Percentiles rank a stretch among this genome's conserved stretches.
phyloP scores from a whole-genome alignment of 1,284 basidiomycete genomes.

The Ceratobasidium sp. region DNA sequence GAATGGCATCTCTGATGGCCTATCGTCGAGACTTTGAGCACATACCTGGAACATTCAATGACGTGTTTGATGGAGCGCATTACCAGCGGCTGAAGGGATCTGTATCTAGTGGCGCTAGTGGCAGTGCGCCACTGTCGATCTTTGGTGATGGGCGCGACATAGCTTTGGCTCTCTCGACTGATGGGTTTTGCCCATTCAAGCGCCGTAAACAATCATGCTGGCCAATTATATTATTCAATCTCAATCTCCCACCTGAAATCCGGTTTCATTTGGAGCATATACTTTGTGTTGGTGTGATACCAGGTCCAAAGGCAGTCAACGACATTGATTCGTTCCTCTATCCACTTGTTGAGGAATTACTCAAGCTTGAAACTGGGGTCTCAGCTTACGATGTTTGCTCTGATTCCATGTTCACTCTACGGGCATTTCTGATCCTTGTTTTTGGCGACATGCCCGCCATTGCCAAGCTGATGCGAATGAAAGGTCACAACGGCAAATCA shows the following conservation, averaged over 20 bases:
- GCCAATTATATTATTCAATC: conserved; percentile 35
- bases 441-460: conserved; percentile 48
- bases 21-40: neutral
- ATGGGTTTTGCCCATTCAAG: conserved; percentile 43
- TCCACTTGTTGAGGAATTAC: conserved; percentile 39
- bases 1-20: conserved; percentile 30
- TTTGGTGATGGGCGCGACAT: conserved; percentile 21
- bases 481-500: conserved; percentile 36
- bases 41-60: neutral
- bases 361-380: conserved; percentile 34
- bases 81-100: conserved; percentile 38
- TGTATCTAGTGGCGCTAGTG: neutral
- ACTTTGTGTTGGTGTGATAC: conserved; percentile 40
- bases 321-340: conserved; percentile 45
- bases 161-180: conserved; percentile 41
- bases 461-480: conserved; percentile 45
- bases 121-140: neutral
- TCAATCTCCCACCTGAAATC: conserved; percentile 38
- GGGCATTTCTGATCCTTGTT: conserved; percentile 29
- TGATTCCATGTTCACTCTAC: conserved; percentile 26
- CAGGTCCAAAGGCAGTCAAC: conserved; percentile 41
- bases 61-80: conserved; percentile 40
- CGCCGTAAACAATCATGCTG: neutral
- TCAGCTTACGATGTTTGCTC: conserved; percentile 18
- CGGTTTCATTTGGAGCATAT: conserved; percentile 32